Evolutionary conservation across 805 yeast genomes (phyloP), one percentile per base, ranked within the genome.

Genomic region (Saturnispora quitensis): DNA sequence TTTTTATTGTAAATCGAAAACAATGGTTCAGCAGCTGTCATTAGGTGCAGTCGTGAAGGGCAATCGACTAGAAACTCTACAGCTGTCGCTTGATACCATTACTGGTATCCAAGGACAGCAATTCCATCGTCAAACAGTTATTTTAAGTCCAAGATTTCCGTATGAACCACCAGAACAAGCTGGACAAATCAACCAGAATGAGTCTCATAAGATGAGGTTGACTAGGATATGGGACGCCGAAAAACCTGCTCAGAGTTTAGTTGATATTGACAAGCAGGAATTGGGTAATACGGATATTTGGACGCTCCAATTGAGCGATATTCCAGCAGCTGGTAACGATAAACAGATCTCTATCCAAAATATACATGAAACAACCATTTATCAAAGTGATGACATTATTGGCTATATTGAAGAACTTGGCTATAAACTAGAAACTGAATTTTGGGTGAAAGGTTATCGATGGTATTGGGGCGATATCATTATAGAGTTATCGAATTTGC

Each of bases 281-380:
- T 47, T 58, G 51, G 58, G 53, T 18, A 18, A 20, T 56, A 59
- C 56, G 52, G 71, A 60, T 55, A 68, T 67, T 40, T 86, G 90
- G 91, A 74, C 82, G 1, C 60, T 86, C 7, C 85, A 79, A 57
- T 71, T 81, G 25, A 71, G 79, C 5, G 95, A 86, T 65, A 82
- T 86, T 12, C 93, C 93, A 2, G 78, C 82, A 6, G 52, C 52
- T 20, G 90, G 88, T 9, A 91, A 91, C 3, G 77, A 73, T 67
- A 74, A 77, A 60, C 75, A 77, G 64, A 82, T 76, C 50, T 76
- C 74, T 24, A 80, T 77, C 53, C 95, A 89, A 63, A 77, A 86
- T 17, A 74, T 87, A 12, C 73, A 83, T 54, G 89, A 84, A 60
- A 72, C 80, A 46, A 77, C 82, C 1, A 61, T 79, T 12, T 73